Base-by-base conservation (phyloP, 495 filamentous ascomycete genomes). In the Darksidea phi region DNA sequence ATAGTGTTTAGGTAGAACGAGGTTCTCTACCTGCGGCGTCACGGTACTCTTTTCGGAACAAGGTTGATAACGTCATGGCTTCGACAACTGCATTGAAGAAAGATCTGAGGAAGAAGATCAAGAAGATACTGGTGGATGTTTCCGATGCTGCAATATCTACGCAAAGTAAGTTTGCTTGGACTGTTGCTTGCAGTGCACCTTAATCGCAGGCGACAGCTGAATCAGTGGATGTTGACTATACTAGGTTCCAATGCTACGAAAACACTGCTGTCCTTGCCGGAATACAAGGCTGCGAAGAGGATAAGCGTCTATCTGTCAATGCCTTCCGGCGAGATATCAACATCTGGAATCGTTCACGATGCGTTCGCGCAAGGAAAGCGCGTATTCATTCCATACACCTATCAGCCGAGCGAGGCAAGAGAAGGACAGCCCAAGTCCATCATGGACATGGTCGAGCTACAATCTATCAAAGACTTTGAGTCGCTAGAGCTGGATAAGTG, bases 261-360 rank as follows among this genome's bases (percentile, higher is more conserved):
- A 49, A 77, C 78, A 11, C 71, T 95, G 28, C 73, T 85, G n/a
- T 75, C 80, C 15, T 71, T 84, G 48, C 75, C 83, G 11, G 81
- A 86, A 60, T 97, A 95, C 68, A 77, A 79, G 37, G 76, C 82
- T 43, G 90, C 92, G 26, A 80, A 81, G 57, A 79, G 84, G 24
- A 82, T 97, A 63, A 88, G 90, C 54, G 80, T 97, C 25, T 98
- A 95, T 71, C 78, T 98, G 18, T 95, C 94, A 12, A 98, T 98
- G 91, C 90, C 90, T 2, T 72, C 75, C 36, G 86, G 85, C 15
- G 94, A 98, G 72, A 80, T 96, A 13, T 86, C 87, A 46, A 97
- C 95, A 13, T 84, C 84, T 24, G 72, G 76, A 13, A 89, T 97
- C 24, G 89, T 97, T 17, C 79, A 82, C 36, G 83, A 96, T 80